phyloP scores from a whole-genome alignment of 257 asterid genomes.

The Anisodus acutangulus region DNA sequence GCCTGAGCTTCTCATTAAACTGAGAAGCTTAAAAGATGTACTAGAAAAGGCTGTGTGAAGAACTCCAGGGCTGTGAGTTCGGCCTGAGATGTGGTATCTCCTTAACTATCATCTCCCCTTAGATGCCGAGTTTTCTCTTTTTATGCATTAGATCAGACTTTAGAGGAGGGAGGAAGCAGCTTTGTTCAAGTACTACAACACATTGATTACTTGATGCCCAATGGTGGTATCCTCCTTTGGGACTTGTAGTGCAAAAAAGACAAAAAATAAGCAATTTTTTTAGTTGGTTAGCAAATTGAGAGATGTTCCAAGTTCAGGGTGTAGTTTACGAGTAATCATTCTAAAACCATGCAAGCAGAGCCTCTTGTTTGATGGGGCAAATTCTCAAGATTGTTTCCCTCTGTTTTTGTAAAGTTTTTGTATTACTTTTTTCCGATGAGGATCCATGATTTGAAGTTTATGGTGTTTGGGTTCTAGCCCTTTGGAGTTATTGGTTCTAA shows the following conservation, averaged over 20 bases:
- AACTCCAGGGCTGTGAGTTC: background rate
- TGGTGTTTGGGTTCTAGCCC: background rate
- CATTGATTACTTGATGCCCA: conserved; percentile 9
- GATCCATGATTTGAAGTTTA: background rate
- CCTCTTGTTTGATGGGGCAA: background rate
- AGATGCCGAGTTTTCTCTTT: background rate
- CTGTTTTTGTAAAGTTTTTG: background rate
- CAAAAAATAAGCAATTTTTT: background rate
- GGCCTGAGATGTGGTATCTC: conserved; percentile 5
- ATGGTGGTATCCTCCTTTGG: background rate
- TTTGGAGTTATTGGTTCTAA: background rate
- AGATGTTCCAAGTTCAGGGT: background rate
- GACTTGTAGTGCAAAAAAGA: background rate
- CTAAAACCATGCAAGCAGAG: background rate
- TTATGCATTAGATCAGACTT: background rate
- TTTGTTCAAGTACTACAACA: background rate
- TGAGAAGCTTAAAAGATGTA: background rate
- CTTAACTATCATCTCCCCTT: background rate
- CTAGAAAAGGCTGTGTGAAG: background rate
- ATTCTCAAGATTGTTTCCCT: background rate
- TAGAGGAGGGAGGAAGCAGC: background rate
- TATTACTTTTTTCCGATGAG: background rate
- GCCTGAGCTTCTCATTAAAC: background rate
- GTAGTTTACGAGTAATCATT: background rate
- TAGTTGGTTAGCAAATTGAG: background rate